Evolutionary conservation across 257 asterid genomes (phyloP), one percentile per base, ranked within the genome.

Genomic region (Capsicum baccatum): DNA sequence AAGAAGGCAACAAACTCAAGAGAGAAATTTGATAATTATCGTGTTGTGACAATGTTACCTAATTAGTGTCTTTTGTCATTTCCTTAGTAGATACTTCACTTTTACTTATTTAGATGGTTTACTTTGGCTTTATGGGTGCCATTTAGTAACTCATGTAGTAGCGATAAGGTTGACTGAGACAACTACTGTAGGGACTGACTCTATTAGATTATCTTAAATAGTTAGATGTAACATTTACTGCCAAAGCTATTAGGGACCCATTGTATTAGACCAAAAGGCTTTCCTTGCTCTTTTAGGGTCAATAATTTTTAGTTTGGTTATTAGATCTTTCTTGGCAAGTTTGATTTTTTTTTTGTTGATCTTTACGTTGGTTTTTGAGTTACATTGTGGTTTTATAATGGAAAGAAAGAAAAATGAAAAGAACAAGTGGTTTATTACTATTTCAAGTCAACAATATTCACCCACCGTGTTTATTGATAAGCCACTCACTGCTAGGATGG

Each of bases 251-350:
- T 76, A 74, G 62, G 62, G 47, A 50, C 21, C 3, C 62, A 52
- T 52, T 50, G 44, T 76, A 13, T 26, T 76, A 76, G 47, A 76
- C 81, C 81, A 50, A 52, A 76, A 26, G 63, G 47, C 26, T 76
- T 74, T 50, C 14, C 81, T 76, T 52, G 47, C 47, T 76, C 58
- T 54, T 48, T 7, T 13, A 26, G 48, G 80, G 59, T 48, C 59
- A 35, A 48, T 47, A 48, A 47, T 2, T 44, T 70, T 73, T 71
- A n/a, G 60, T 19, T 73, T 48, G 80, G 59, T 59, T 19, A 48
- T 48, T 12, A 2, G 17, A 73, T 73, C 42, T 48, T 47, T 76
- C 62, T 26, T 76, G 81, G 81, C 11, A 50, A 6, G 21, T 50
- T 74, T 50, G 39, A 47, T 9, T 37, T 9, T 10, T 47, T 47